These are phyloP conservation scores for Earliella scabrosa DNA, from an alignment of 1,284 basidiomycete species.

Conservation along the genomic window DNA sequence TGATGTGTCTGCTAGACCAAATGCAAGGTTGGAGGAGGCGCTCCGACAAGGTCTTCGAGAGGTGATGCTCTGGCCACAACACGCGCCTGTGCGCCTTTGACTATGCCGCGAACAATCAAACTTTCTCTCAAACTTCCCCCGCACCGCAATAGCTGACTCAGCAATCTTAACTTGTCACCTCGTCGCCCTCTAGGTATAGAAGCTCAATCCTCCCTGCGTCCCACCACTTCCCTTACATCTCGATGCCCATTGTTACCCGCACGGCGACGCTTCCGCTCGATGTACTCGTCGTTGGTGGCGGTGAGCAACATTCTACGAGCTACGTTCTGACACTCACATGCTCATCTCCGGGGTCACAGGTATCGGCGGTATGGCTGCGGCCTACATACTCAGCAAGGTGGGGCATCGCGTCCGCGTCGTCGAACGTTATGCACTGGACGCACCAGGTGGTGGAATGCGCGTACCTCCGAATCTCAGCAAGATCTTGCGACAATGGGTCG, in stretches of 20 bases:
- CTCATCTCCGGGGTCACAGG: constrained; percentile 30
- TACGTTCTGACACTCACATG: not conserved
- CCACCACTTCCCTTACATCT: not conserved
- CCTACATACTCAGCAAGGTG: constrained; percentile 48
- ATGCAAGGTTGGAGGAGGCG: too few species aligned
- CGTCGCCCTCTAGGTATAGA: too few species aligned
- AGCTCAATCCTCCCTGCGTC: constrained; percentile 1
- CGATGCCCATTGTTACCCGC: constrained; percentile 20
- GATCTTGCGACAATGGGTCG: constrained; percentile 55
- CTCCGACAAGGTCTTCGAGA: too few species aligned
- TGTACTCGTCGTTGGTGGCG: constrained; percentile 30
- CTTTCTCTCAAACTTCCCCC: too few species aligned
- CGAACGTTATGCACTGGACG: constrained; percentile 41
- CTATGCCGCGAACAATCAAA: too few species aligned
- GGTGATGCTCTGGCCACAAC: too few species aligned
- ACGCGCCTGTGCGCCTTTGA: too few species aligned
- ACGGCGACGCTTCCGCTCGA: constrained; percentile 21
- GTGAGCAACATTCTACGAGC: constrained; percentile 19
- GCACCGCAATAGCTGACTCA: too few species aligned
- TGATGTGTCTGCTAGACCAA: too few species aligned
- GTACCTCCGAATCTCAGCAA: constrained; percentile 58
- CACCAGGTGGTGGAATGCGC: constrained; percentile 47
- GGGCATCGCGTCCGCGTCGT: constrained; percentile 58
- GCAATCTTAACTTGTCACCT: too few species aligned
- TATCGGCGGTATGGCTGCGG: constrained; percentile 51